phyloP scores from a whole-genome alignment of 345 rosid species.

The Balakata baccata region DNA sequence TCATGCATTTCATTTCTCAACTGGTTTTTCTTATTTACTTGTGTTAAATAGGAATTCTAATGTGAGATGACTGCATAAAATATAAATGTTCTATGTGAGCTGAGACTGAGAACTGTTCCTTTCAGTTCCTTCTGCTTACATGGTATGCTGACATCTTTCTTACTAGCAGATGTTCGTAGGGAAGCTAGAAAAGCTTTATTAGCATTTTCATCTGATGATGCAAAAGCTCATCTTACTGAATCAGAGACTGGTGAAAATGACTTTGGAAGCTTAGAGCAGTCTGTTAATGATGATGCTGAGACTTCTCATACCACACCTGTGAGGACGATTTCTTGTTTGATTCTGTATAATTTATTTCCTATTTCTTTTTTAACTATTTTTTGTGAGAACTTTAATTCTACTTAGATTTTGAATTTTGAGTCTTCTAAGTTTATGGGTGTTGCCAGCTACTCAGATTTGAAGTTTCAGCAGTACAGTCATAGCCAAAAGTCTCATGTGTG shows the following conservation, averaged over 20 bases:
- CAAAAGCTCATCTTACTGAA: conserved; percentile 29
- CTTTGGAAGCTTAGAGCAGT: conserved; percentile 36
- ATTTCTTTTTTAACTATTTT: not conserved
- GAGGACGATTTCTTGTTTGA: conserved; percentile 38
- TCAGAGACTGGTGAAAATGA: conserved; percentile 41
- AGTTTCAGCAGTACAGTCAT: not conserved
- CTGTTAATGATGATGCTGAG: conserved; percentile 39
- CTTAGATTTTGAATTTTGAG: not conserved
- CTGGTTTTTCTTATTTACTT: not conserved
- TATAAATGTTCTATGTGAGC: not conserved
- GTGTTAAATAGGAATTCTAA: not conserved
- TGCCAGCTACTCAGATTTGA: not conserved
- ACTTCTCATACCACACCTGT: conserved; percentile 69
- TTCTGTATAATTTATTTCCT: conserved; percentile 7
- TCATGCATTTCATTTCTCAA: not conserved
- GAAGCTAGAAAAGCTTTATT: conserved; percentile 95
- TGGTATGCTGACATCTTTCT: not conserved
- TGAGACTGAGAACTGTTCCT: not conserved
- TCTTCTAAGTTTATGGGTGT: not conserved
- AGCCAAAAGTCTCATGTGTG: not conserved
- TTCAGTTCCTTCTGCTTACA: not conserved
- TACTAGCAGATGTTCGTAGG: conserved; percentile 71
- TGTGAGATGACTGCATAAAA: not conserved
- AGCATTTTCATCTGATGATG: conserved; percentile 74
- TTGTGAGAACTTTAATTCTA: not conserved